phyloP scores from a whole-genome alignment of 129 eudicot species.

The Escallonia herrerae region DNA sequence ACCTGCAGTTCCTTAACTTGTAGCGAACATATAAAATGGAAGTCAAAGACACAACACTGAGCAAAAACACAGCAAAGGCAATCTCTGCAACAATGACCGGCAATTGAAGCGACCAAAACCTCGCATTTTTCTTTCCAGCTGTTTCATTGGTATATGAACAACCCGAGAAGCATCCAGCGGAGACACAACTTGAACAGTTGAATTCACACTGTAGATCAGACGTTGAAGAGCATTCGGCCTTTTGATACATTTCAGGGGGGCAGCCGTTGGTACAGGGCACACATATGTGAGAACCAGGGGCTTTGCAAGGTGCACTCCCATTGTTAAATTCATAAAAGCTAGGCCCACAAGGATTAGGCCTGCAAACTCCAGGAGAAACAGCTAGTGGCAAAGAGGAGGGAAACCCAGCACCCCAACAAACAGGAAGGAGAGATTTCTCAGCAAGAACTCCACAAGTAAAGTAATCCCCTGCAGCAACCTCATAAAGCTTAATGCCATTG shows the following conservation, averaged over 20 bases:
- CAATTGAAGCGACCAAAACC: conserved; percentile 70
- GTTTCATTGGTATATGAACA: conserved; percentile 32
- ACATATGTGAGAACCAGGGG: conserved; percentile 54
- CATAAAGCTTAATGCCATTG: conserved; percentile 52
- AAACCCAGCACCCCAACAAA: conserved; percentile 84
- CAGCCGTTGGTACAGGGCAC: conserved; percentile 66
- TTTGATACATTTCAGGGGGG: conserved; percentile 61
- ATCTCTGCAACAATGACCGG: conserved; percentile 69
- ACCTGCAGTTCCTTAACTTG: conserved; percentile 67
- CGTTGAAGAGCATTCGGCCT: conserved; percentile 35
- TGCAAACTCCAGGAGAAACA: conserved; percentile 68
- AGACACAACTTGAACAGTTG: conserved; percentile 67
- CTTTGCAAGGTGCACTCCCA: conserved; percentile 42
- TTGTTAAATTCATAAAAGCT: conserved; percentile 55
- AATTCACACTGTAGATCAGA: conserved; percentile 62
- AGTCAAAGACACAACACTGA: conserved; percentile 53
- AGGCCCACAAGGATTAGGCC: conserved; percentile 35
- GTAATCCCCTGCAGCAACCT: conserved; percentile 82
- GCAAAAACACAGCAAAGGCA: conserved; percentile 62
- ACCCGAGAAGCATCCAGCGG: conserved; percentile 44
- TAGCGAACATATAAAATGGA: conserved; percentile 68
- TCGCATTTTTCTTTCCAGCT: conserved; percentile 31
- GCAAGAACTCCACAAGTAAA: conserved; percentile 82
- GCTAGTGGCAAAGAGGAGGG: conserved; percentile 68
- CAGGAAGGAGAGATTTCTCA: conserved; percentile 47